A percentile compares a stretch with the other conserved stretches of the same genome.
Evolutionary conservation across 331 rosid genomes (phyloP).

Genomic region (Stylosanthes scabra): DNA sequence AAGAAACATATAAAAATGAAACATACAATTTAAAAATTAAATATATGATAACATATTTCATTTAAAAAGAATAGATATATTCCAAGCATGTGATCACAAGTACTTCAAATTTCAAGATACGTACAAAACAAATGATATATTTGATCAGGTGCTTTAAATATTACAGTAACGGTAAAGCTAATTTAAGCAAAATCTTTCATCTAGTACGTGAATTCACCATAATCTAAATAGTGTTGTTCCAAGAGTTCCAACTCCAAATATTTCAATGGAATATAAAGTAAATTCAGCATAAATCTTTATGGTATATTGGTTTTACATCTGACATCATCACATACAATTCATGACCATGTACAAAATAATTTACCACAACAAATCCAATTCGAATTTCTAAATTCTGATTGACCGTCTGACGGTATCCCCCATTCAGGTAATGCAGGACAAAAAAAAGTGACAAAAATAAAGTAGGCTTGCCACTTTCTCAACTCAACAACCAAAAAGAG

Average conservation of each 20-base stretch:
- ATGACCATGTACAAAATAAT: too few species aligned
- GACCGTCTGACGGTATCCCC: too few species aligned
- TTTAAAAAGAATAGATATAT: background rate
- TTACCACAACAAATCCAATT: background rate
- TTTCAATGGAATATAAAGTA: background rate
- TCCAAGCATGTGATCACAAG: background rate
- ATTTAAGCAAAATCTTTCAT: constrained; percentile 4
- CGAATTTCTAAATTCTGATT: constrained; percentile 1
- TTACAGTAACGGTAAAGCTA: background rate
- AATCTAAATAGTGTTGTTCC: background rate
- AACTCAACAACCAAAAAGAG: constrained; percentile 22
- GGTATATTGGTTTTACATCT: background rate
- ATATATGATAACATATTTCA: background rate
- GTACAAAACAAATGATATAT: background rate
- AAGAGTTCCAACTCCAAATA: background rate
- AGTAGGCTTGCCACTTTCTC: constrained; percentile 13
- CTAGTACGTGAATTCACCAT: background rate
- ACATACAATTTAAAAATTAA: background rate
- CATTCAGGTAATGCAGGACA: background rate
- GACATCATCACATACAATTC: background rate
- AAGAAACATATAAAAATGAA: background rate
- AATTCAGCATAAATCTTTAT: background rate
- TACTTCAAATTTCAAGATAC: background rate
- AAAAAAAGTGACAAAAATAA: constrained; percentile 7
- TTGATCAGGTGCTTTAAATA: constrained; percentile 5